Percentiles rank a stretch among this genome's conserved stretches.
These are phyloP conservation scores for Salix brachista DNA, from an alignment of 345 rosid species.

Conservation along the genomic window DNA sequence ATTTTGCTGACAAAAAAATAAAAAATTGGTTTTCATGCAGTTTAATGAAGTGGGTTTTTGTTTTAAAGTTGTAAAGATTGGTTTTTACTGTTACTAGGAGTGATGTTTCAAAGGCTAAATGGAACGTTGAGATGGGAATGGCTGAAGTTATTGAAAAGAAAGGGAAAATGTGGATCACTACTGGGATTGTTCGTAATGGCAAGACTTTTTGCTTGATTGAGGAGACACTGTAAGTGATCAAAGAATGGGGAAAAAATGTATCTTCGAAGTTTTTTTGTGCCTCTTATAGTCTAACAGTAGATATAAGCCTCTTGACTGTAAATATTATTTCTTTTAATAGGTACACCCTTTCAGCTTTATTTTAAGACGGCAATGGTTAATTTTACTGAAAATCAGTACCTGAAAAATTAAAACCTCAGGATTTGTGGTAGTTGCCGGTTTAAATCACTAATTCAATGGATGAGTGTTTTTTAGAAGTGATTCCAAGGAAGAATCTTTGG, in stretches of 20 bases:
- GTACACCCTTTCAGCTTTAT: no score
- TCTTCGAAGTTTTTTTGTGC: not conserved
- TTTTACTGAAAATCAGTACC: no score
- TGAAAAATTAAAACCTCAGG: no score
- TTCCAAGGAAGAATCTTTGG: no score
- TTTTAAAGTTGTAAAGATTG: not conserved
- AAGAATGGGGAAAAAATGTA: not conserved
- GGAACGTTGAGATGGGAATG: slow-evolving; percentile 53
- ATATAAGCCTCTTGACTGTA: no score
- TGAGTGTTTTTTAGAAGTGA: no score
- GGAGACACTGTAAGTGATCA: slow-evolving; percentile 65
- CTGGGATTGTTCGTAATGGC: slow-evolving; percentile 54
- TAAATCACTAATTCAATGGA: no score
- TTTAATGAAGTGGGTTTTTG: not conserved
- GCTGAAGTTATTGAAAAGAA: slow-evolving; percentile 67
- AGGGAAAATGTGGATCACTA: slow-evolving; percentile 80
- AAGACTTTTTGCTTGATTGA: slow-evolving; percentile 60
- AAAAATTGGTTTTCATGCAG: not conserved
- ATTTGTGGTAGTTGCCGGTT: no score
- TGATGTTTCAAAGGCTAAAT: slow-evolving; percentile 60
- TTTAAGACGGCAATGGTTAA: no score
- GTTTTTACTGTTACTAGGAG: slow-evolving; percentile 25
- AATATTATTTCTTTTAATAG: no score
- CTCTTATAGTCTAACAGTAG: no score
- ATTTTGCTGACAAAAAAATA: no score